Conservation (phyloP, 441 rosid genomes). For the Pelargonium myrrhifolium region DNA sequence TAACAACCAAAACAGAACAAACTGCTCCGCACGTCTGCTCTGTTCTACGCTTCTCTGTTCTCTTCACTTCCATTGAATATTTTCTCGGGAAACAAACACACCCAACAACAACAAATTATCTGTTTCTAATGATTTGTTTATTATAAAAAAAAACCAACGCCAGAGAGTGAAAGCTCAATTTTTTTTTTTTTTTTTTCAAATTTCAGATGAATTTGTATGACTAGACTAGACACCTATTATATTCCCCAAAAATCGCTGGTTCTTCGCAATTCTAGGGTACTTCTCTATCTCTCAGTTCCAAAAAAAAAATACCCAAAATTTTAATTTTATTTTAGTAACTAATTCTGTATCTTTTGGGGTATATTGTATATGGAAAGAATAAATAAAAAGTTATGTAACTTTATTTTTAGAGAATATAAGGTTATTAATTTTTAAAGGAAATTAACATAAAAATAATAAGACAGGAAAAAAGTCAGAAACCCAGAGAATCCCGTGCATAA, state of each 20-base stretch:
- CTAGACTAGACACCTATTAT: not conserved
- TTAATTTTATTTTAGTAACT: not conserved
- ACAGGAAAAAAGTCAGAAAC: conserved; percentile 2
- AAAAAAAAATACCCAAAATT: not conserved
- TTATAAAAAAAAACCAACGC: not conserved
- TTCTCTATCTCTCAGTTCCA: not conserved
- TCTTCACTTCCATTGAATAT: not conserved
- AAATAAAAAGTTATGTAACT: not conserved
- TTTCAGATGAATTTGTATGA: too few species aligned
- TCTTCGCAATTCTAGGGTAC: conserved; percentile 7
- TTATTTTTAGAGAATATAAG: not conserved
- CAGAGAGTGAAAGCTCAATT: not conserved
- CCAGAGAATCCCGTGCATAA: conserved; percentile 2
- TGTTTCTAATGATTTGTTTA: conserved; percentile 1
- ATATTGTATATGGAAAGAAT: not conserved
- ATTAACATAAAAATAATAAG: not conserved
- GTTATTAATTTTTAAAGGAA: not conserved
- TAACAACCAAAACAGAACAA: not conserved
- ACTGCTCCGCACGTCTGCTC: conserved; percentile 1
- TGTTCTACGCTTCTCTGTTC: not conserved
- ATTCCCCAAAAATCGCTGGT: not conserved
- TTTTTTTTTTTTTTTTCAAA: too few species aligned
- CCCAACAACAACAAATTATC: not conserved
- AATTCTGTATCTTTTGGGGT: not conserved
- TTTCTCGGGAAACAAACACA: conserved; percentile 1